Percentiles rank a stretch among this genome's conserved stretches.
Evolutionary conservation across 2,329 filamentous ascomycete species (phyloP).

Genomic region (Paramyrothecium sp.): DNA sequence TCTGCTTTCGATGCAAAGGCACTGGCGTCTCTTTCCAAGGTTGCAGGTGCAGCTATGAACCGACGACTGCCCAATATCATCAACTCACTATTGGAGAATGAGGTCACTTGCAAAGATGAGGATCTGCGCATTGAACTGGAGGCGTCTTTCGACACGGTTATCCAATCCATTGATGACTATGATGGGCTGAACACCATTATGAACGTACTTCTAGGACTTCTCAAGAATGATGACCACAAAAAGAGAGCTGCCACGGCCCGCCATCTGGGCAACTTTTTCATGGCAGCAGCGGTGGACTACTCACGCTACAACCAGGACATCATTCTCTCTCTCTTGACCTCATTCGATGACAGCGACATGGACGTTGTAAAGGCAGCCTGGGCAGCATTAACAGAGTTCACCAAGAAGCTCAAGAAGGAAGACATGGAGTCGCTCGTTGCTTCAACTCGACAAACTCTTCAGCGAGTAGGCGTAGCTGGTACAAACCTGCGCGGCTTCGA

Average conservation of each 20-base stretch:
- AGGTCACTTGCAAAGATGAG: conserved; percentile 76
- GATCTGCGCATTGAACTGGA: conserved; percentile 70
- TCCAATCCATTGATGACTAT: conserved; percentile 91
- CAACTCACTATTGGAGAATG: conserved; percentile 91
- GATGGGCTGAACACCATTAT: conserved; percentile 95
- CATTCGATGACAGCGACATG: conserved; percentile 82
- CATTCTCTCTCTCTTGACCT: conserved; percentile 83
- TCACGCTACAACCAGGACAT: conserved; percentile 96
- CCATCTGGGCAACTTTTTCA: conserved; percentile 86
- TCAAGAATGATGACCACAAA: conserved; percentile 90
- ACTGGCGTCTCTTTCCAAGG: conserved; percentile 86
- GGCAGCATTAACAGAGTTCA: conserved; percentile 83
- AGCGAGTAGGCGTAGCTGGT: conserved; percentile 85
- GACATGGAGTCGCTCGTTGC: conserved; percentile 93
- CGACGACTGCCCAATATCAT: conserved; percentile 85
- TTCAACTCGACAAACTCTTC: conserved; percentile 81
- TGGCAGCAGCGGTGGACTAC: conserved; percentile 78
- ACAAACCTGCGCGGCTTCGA: conserved; percentile 83
- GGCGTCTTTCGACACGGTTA: conserved; percentile 80
- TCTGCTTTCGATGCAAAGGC: conserved; percentile 93
- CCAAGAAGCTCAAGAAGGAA: conserved; percentile 87
- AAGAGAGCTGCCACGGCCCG: conserved; percentile 75
- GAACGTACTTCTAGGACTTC: conserved; percentile 83
- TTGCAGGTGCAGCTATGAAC: conserved; percentile 88
- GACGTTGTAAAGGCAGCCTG: conserved; percentile 88